Evolutionary conservation across 225 moss, liverwort and hornwort genomes (phyloP).

Genomic region (Ulota crispa): DNA sequence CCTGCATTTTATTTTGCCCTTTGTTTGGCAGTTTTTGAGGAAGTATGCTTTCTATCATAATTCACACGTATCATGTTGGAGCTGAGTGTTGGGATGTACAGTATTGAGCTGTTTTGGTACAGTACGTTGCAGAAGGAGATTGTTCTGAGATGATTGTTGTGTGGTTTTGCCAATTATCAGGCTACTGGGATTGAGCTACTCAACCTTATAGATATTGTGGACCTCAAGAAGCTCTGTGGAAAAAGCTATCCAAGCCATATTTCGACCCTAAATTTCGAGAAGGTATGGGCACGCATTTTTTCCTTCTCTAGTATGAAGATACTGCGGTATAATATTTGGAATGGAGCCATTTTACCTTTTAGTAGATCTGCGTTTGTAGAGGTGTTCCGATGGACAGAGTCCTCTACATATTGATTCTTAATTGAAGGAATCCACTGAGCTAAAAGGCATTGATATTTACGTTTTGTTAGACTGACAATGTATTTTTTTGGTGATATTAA

Average conservation of each 20-base stretch:
- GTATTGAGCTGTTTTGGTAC: neutral
- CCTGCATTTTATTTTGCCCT: neutral
- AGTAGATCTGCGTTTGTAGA: neutral
- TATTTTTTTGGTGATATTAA: neutral
- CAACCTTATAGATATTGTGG: slow-evolving; percentile 50
- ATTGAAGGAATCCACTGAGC: neutral
- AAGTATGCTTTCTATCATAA: neutral
- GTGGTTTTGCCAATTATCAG: slow-evolving; percentile 28
- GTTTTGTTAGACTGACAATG: neutral
- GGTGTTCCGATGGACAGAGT: neutral
- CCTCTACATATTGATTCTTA: neutral
- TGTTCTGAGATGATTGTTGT: slow-evolving; percentile 3
- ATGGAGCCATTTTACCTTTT: neutral
- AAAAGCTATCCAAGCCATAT: slow-evolving; percentile 67
- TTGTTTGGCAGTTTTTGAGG: neutral
- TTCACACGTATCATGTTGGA: neutral
- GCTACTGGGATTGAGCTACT: slow-evolving; percentile 40
- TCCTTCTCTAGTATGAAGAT: no score
- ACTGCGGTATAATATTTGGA: neutral
- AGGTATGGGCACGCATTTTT: slow-evolving; percentile 38
- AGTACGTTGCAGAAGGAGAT: neutral
- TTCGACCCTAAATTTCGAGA: slow-evolving; percentile 69
- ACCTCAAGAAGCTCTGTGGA: slow-evolving; percentile 78
- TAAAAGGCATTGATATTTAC: neutral
- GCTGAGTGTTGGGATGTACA: neutral